A percentile compares a stretch with the other conserved stretches of the same genome.
Evolutionary conservation across 495 filamentous ascomycete species (phyloP).

Genomic region (Penicillium paradoxum): DNA sequence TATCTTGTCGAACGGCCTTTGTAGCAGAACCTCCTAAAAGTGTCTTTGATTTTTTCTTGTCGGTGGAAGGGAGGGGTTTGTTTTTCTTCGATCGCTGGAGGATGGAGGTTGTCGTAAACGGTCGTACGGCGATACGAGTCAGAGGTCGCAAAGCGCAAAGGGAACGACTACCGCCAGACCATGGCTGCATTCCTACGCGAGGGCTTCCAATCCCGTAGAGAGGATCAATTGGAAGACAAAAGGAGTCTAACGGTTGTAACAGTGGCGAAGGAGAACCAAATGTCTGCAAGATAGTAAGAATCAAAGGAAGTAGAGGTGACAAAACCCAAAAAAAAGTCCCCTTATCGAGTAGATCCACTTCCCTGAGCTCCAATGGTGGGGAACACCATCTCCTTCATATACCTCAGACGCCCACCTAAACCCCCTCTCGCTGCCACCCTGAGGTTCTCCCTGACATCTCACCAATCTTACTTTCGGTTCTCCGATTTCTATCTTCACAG

Average conservation of each 20-base stretch:
- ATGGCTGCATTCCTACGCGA: constrained; percentile 35
- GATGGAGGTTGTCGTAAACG: constrained; percentile 31
- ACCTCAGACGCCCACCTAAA: constrained; percentile 23
- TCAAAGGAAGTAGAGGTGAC: background rate
- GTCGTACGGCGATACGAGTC: constrained; percentile 20
- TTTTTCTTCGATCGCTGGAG: constrained; percentile 26
- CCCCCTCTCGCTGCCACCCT: constrained; percentile 5
- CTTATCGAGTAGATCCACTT: constrained; percentile 31
- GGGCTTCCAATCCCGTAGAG: background rate
- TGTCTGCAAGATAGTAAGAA: background rate
- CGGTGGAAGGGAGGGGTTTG: background rate
- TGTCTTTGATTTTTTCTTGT: background rate
- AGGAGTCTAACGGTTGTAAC: background rate
- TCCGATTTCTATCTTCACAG: background rate
- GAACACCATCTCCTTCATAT: constrained; percentile 29
- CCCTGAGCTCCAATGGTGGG: constrained; percentile 29
- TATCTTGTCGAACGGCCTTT: constrained; percentile 8
- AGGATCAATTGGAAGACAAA: background rate
- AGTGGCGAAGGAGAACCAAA: background rate
- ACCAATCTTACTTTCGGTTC: background rate
- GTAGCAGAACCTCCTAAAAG: background rate
- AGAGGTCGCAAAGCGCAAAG: constrained; percentile 29
- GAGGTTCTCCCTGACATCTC: background rate
- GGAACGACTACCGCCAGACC: constrained; percentile 34
- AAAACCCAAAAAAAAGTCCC: constrained; percentile 8